Conservation (phyloP, 2,329 filamentous ascomycete genomes). For the Colletotrichum cordylinicola region DNA sequence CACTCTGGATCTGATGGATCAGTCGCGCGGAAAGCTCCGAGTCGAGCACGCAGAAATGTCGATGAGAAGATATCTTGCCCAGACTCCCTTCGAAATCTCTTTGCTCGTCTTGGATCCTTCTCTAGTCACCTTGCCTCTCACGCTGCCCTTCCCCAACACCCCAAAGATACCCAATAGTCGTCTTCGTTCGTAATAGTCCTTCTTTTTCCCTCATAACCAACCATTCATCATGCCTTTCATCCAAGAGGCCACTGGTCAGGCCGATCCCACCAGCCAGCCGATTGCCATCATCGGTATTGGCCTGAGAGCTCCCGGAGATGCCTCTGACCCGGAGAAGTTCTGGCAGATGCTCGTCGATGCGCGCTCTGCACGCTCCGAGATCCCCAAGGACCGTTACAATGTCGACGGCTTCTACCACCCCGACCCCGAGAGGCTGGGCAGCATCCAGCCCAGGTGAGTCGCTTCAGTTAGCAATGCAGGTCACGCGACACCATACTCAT, state of each 20-base stretch:
- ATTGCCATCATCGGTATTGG: conserved; percentile 46
- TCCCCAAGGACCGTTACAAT: conserved; percentile 27
- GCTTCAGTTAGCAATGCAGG: background rate
- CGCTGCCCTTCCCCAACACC: background rate
- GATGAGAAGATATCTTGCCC: background rate
- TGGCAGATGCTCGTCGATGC: conserved; percentile 36
- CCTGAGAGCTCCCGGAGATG: conserved; percentile 43
- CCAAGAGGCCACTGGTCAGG: background rate
- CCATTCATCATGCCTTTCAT: conserved; percentile 7
- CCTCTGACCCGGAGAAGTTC: conserved; percentile 36
- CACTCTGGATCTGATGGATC: background rate
- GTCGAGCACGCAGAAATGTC: background rate
- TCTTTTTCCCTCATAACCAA: background rate
- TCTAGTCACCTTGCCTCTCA: background rate
- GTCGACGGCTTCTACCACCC: conserved; percentile 28
- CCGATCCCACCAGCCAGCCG: conserved; percentile 25
- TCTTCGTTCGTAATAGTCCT: background rate
- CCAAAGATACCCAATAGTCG: conserved; percentile 7
- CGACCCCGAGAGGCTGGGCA: conserved; percentile 22
- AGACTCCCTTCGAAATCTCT: background rate
- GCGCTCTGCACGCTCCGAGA: conserved; percentile 15
- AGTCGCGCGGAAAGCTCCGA: background rate
- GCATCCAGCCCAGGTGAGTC: conserved; percentile 21
- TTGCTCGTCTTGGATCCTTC: background rate
- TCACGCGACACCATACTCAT: background rate